These are phyloP conservation scores for Aspergillus neotritici DNA, from an alignment of 2,329 filamentous ascomycete genomes.

Conservation along the genomic window DNA sequence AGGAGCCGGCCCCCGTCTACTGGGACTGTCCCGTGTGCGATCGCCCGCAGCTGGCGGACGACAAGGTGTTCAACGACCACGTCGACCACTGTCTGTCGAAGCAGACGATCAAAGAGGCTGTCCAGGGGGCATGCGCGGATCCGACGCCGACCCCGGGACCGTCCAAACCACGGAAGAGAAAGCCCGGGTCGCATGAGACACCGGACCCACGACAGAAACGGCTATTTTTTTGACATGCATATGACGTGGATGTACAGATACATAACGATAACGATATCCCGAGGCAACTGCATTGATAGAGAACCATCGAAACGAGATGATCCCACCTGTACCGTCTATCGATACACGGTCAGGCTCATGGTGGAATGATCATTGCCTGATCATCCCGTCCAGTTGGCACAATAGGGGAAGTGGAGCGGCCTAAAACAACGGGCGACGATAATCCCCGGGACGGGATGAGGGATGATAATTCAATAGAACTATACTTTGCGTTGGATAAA, in stretches of 20 bases:
- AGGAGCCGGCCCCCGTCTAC: conserved; percentile 39
- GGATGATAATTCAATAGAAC: no score
- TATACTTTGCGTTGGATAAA: neutral
- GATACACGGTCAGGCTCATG: conserved; percentile 4
- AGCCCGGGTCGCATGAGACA: conserved; percentile 26
- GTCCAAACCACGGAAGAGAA: conserved; percentile 24
- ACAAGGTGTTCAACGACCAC: conserved; percentile 78
- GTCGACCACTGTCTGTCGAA: conserved; percentile 87
- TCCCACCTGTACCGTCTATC: no score
- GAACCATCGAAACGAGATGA: neutral
- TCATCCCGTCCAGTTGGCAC: neutral
- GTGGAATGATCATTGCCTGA: no score
- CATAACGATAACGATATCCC: neutral
- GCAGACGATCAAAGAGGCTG: conserved; percentile 76
- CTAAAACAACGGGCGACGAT: neutral
- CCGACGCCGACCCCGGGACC: conserved; percentile 6
- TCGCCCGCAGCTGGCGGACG: conserved; percentile 68
- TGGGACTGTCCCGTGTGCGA: conserved; percentile 89
- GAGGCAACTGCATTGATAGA: no score
- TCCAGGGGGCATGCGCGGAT: conserved; percentile 48
- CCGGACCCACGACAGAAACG: conserved; percentile 30
- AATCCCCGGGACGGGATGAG: no score
- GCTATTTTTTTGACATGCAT: conserved; percentile 22
- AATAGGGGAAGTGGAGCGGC: neutral
- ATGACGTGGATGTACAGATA: neutral